A percentile compares a stretch with the other conserved stretches of the same genome.
Conservation (phyloP, 2,329 filamentous ascomycete genomes). For the Colletotrichum spinosum region DNA sequence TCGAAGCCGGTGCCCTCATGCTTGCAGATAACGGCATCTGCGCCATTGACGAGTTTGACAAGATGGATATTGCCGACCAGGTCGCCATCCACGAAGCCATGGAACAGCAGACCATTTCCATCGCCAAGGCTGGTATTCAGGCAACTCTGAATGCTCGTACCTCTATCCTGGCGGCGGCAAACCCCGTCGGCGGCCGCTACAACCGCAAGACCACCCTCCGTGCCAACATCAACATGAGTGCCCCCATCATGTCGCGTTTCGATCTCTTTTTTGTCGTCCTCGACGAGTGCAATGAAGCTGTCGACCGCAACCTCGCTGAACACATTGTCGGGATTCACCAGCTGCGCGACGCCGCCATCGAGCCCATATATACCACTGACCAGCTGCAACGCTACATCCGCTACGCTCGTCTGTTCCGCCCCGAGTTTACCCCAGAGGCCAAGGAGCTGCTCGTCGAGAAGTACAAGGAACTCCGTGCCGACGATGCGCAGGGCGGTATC, state of each 20-base stretch:
- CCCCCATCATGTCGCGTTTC: slow-evolving; percentile 99
- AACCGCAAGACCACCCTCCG: slow-evolving; percentile 95
- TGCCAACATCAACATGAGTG: slow-evolving; percentile 98
- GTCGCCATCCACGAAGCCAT: slow-evolving; percentile 99
- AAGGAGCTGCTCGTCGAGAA: slow-evolving; percentile 87
- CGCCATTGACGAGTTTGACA: slow-evolving; percentile 99
- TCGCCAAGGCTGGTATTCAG: slow-evolving; percentile 98
- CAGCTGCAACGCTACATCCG: slow-evolving; percentile 97
- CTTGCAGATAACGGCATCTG: slow-evolving; percentile 97
- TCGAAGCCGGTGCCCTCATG: slow-evolving; percentile 98
- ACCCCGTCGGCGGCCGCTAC: slow-evolving; percentile 95
- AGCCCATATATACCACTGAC: slow-evolving; percentile 95
- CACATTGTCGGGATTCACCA: slow-evolving; percentile 97
- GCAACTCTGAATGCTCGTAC: slow-evolving; percentile 96
- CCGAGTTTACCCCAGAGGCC: slow-evolving; percentile 89
- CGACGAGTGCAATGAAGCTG: slow-evolving; percentile 93
- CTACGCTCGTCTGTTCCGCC: slow-evolving; percentile 93
- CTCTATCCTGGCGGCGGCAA: slow-evolving; percentile 94
- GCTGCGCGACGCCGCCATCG: slow-evolving; percentile 88
- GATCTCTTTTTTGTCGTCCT: slow-evolving; percentile 98
- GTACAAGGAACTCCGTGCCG: slow-evolving; percentile 94
- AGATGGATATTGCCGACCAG: slow-evolving; percentile 98
- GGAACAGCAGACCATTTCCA: slow-evolving; percentile 99
- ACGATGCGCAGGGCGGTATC: slow-evolving; percentile 93
- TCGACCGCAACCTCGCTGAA: slow-evolving; percentile 90